Conservation (phyloP, 371 early-diverging fungal genomes). For the Rhizopus stolonifer region DNA sequence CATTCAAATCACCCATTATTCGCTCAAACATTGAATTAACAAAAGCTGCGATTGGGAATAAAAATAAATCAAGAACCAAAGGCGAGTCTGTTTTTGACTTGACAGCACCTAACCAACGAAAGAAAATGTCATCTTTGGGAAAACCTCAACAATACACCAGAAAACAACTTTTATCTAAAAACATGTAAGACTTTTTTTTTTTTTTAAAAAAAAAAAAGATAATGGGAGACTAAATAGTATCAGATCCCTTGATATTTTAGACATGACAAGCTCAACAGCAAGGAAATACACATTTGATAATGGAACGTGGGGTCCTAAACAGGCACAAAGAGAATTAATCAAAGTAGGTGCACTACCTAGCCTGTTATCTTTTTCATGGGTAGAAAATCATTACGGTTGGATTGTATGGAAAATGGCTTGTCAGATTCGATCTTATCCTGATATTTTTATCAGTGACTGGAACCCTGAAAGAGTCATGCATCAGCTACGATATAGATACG, state of each 20-base stretch:
- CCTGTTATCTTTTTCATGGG: conserved; percentile 56
- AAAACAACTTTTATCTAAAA: conserved; percentile 16
- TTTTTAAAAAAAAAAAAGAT: neutral
- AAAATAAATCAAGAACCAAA: neutral
- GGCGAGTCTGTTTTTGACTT: conserved; percentile 29
- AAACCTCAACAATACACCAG: conserved; percentile 14
- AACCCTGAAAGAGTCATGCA: conserved; percentile 45
- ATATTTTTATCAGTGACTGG: conserved; percentile 43
- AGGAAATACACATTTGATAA: conserved; percentile 24
- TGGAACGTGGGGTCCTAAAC: conserved; percentile 42
- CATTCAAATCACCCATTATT: conserved; percentile 42
- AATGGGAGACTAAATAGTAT: neutral
- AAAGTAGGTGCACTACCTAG: conserved; percentile 40
- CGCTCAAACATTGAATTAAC: conserved; percentile 29
- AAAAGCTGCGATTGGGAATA: conserved; percentile 26
- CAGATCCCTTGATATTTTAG: conserved; percentile 11
- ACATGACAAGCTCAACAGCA: conserved; percentile 37
- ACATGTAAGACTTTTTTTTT: no score
- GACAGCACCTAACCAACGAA: conserved; percentile 7
- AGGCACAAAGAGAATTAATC: conserved; percentile 43
- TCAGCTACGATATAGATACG: conserved; percentile 69
- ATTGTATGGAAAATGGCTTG: conserved; percentile 78
- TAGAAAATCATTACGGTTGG: conserved; percentile 68
- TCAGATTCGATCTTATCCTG: conserved; percentile 59
- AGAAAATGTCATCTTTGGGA: conserved; percentile 19